These are phyloP conservation scores for Closterium sp. DNA, from an alignment of 139 green algal genomes.

Conservation along the genomic window DNA sequence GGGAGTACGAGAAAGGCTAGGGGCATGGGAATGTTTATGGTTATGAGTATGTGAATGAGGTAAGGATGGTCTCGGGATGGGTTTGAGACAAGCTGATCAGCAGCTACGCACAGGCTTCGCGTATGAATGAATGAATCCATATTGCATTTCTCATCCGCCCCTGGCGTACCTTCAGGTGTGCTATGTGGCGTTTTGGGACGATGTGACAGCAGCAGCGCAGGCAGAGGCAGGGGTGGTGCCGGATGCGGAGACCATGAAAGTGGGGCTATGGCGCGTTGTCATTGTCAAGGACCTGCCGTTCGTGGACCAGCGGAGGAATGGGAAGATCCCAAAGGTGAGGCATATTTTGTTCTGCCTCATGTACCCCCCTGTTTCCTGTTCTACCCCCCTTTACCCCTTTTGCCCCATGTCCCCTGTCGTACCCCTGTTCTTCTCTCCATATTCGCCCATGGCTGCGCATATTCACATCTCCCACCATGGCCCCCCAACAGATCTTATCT, in stretches of 20 bases:
- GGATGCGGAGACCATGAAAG: background rate
- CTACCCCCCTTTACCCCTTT: too few relatives aligned
- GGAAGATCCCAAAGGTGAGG: constrained; percentile 42
- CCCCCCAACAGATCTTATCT: background rate
- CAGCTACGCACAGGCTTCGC: too few relatives aligned
- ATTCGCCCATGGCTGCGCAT: too few relatives aligned
- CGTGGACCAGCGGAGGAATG: constrained; percentile 31
- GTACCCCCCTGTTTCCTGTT: too few relatives aligned
- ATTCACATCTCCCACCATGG: too few relatives aligned
- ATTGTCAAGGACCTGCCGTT: constrained; percentile 38
- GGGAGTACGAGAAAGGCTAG: background rate
- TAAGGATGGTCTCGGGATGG: too few relatives aligned
- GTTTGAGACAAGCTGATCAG: too few relatives aligned
- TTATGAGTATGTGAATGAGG: too few relatives aligned
- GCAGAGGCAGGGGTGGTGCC: background rate
- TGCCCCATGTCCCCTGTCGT: too few relatives aligned
- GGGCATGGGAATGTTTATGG: background rate
- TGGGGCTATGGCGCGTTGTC: constrained; percentile 29
- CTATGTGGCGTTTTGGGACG: constrained; percentile 41
- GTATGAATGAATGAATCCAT: too few relatives aligned
- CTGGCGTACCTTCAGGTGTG: constrained; percentile 18
- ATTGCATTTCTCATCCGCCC: background rate
- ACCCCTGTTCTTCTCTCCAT: too few relatives aligned
- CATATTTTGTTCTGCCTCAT: too few relatives aligned
- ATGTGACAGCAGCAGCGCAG: constrained; percentile 8